Evolutionary conservation across 2,329 filamentous ascomycete genomes (phyloP).

Genomic region (Fusarium mangiferae): DNA sequence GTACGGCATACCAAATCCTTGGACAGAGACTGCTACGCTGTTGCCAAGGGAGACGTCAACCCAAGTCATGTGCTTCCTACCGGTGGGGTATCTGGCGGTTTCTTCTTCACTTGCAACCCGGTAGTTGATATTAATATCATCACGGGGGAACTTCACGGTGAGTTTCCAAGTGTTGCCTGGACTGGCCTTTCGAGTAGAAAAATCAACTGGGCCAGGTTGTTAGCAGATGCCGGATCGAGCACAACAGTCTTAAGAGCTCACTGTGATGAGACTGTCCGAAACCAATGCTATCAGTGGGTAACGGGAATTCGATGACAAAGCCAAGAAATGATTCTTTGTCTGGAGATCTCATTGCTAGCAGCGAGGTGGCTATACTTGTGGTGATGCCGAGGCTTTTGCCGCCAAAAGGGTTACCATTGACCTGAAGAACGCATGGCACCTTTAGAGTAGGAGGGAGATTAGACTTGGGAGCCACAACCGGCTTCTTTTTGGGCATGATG

Average conservation of each 20-base stretch:
- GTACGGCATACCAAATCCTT: not conserved
- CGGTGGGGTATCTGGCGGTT: not conserved
- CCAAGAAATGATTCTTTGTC: not conserved
- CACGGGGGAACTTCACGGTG: not conserved
- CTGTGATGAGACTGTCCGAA: not conserved
- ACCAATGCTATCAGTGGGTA: not conserved
- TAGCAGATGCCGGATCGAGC: not conserved
- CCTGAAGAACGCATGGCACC: not conserved
- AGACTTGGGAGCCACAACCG: too few species aligned
- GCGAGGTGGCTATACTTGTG: fast-evolving
- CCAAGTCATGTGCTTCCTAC: not conserved
- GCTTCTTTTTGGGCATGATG: too few species aligned
- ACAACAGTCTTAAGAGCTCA: not conserved
- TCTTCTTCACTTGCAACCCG: not conserved
- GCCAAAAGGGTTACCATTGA: not conserved
- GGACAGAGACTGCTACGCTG: not conserved
- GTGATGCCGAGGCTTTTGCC: not conserved
- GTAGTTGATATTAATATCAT: not conserved
- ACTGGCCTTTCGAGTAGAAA: not conserved
- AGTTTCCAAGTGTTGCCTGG: not conserved
- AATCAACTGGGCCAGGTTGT: not conserved
- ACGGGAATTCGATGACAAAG: not conserved
- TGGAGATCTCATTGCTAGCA: fast-evolving
- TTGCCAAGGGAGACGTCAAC: not conserved
- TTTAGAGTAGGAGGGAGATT: not conserved